Percentiles rank a stretch among this genome's conserved stretches.
Evolutionary conservation across 495 filamentous ascomycete species (phyloP).

Genomic region (Neurospora sp.): DNA sequence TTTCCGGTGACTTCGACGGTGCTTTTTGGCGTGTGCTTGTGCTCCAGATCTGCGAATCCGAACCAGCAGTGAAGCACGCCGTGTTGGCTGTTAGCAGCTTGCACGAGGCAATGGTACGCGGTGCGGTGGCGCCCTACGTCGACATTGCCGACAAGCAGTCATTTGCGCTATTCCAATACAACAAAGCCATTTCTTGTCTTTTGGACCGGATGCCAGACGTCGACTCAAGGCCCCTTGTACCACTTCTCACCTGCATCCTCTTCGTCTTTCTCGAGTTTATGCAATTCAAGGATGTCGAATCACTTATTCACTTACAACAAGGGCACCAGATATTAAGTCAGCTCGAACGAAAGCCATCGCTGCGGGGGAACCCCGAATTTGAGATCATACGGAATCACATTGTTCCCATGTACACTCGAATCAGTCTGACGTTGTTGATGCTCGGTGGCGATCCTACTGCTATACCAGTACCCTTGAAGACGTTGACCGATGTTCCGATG

Average conservation of each 20-base stretch:
- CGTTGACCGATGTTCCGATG: constrained; percentile 18
- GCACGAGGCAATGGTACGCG: constrained; percentile 32
- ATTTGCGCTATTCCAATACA: constrained; percentile 44
- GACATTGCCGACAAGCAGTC: constrained; percentile 22
- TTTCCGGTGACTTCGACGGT: constrained; percentile 40
- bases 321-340: constrained; percentile 27
- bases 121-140: constrained; percentile 16
- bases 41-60: constrained; percentile 43
- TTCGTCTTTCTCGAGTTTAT: constrained; percentile 51
- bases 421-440: constrained; percentile 30
- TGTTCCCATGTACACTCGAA: constrained; percentile 32
- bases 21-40: constrained; percentile 48
- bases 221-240: constrained; percentile 33
- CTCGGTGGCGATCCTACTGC: constrained; percentile 19
- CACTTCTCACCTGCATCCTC: constrained; percentile 43
- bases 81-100: constrained; percentile 46
- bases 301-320: constrained; percentile 32
- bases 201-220: constrained; percentile 29
- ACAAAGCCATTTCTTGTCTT: constrained; percentile 38
- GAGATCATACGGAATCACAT: constrained; percentile 29
- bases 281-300: constrained; percentile 36
- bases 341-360: constrained; percentile 17
- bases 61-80: constrained; percentile 51
- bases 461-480: constrained; percentile 21
- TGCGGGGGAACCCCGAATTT: constrained; percentile 17